Base-by-base conservation (phyloP, 768 basidiomycete genomes). In the Rhodosporidiobolus sp. region DNA sequence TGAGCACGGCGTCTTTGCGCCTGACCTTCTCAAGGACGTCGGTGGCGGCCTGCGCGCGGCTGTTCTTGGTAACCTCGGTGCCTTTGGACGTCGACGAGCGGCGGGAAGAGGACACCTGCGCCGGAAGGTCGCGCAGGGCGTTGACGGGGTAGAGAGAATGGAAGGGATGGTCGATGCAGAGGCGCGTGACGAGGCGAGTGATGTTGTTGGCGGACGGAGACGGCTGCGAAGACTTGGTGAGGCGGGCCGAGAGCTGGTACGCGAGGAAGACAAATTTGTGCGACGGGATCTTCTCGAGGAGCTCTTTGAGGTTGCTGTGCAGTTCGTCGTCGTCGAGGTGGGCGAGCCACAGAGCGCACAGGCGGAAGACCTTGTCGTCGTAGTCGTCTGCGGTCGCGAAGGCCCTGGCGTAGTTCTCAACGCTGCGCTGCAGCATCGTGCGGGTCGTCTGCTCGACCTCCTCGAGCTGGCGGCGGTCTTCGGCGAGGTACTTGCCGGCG, bases 101-200 rank as follows among this genome's bases (percentile, higher is more conserved):
- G 11, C 74, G 74, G 16, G 48, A 30, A 14, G 63, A 35, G 22
- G 53, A 57, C 43, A 19, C 45, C 6, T 60, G 26, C 16, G 48
- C 34, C 12, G 56, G 49, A 3, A 77, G 75, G 5, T 80, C 73
- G 4, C 80, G 78, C 17, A 95, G 82, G 65, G 90, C 91, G 80
- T 88, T 91, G 4, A 98, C 86, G 76, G 94, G 92, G 81, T 94
- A 95, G 12, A 96, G 82, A 75, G 87, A 89, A 79, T 99, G 96
- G 82, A 92, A 98, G 0, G 95, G 94, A 79, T 99, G 96, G 63
- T 97, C 92, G 67, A 81, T 81, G 77, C 90, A 91, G 85, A 99
- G 73, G 2, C 81, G 90, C 32, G 87, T 85, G 9, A 89, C 67
- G 32, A 98, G 83, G 4, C 77, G 81, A 62, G 88, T 87, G 10